Evolutionary conservation across 2,329 filamentous ascomycete species (phyloP), one percentile per base, ranked within the genome.

Genomic region (Aurifilum marmelostoma): DNA sequence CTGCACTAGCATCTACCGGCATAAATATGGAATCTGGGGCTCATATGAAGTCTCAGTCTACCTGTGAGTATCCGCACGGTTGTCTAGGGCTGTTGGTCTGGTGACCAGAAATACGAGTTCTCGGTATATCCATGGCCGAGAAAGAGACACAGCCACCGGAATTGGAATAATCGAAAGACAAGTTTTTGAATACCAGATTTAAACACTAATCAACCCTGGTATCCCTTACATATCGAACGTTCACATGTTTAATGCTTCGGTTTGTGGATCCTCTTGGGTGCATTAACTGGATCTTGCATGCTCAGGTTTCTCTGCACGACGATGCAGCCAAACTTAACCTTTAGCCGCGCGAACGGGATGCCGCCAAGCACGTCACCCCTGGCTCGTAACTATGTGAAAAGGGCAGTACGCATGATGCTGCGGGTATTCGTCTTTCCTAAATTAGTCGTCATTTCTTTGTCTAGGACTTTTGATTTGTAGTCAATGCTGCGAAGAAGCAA

Each of bases 261-360:
- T 4, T 24, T 54, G 50, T 54, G 50, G 50, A 54, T 54, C 50
- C 29, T 29, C 24, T 24, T 27, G n/a, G 2, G 41, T 47, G 18
- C 1, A 47, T 16, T 16, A 12, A 54, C 29, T 7, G n/a, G 6
- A 24, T 24, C 50, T 7, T 29, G 24, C 12, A 7, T 27, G 7
- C 6, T 27, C 11, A 12, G 11, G 50, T 4, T 16, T 54, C 5
- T 54, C 4, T 27, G 14, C 16, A 54, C 24, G n/a, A 6, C n/a
- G n/a, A n/a, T n/a, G 50, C 11, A 29, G 50, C 24, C 2, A 16
- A 54, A 27, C 5, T 14, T 54, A 27, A 54, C 11, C 3, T 18
- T 54, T 54, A 54, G 24, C 50, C 50, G 50, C 50, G 16, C 50
- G 50, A 54, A 54, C 50, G 29, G 24, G 50, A 54, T 27, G 50